Conservation (phyloP, 2,329 filamentous ascomycete species). For the Fusarium sp. region DNA sequence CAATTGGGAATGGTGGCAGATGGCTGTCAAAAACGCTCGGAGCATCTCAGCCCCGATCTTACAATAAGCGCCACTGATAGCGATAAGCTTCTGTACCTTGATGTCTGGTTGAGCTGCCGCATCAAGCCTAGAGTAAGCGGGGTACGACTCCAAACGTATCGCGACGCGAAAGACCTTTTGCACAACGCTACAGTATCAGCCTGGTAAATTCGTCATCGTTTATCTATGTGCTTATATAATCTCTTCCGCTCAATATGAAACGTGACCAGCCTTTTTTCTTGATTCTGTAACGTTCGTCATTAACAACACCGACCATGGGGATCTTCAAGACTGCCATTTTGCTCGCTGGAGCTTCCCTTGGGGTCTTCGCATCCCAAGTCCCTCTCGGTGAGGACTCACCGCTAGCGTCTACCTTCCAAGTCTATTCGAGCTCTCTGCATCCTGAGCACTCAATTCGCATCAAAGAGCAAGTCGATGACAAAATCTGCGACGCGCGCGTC, state of each 20-base stretch:
- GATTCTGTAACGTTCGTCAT: background rate
- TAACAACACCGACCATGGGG: background rate
- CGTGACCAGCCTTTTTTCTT: background rate
- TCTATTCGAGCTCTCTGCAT: conserved; percentile 15
- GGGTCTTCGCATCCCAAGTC: conserved; percentile 5
- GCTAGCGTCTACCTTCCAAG: conserved; percentile 4
- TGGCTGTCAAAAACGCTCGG: background rate
- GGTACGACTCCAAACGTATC: background rate
- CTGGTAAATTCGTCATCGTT: conserved; percentile 4
- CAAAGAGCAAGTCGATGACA: conserved; percentile 22
- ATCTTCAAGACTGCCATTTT: conserved; percentile 4
- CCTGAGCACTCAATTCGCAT: conserved; percentile 35
- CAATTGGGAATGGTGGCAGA: background rate
- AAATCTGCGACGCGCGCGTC: conserved; percentile 33
- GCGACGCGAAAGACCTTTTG: background rate
- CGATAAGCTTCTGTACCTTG: background rate
- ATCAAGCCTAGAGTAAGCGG: conserved; percentile 27
- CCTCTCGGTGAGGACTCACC: background rate
- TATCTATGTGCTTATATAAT: conserved; percentile 8
- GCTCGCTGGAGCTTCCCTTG: background rate
- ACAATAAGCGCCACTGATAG: background rate
- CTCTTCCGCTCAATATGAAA: background rate
- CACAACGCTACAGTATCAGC: background rate
- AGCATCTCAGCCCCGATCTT: background rate
- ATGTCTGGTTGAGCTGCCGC: conserved; percentile 8